phyloP scores from a whole-genome alignment of 2,329 filamentous ascomycete genomes.

The Diaporthe helianthi region DNA sequence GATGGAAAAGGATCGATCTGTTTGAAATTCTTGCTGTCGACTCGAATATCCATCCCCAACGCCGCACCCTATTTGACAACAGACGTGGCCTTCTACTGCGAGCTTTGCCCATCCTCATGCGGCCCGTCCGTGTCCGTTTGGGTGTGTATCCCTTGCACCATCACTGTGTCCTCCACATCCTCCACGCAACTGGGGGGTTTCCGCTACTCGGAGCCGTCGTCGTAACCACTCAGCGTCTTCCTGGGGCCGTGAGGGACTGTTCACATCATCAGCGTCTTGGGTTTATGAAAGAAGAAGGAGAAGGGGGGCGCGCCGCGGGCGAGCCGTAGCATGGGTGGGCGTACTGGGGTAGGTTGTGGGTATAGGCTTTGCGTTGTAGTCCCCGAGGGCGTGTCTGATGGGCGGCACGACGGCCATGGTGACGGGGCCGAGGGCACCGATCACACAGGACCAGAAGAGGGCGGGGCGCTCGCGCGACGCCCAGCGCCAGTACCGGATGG shows the following conservation, averaged over 20 bases:
- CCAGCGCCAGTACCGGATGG: conserved; percentile 87
- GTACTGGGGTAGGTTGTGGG: conserved; percentile 93
- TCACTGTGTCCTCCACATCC: neutral
- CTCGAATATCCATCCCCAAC: conserved; percentile 33
- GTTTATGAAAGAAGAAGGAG: too few species aligned
- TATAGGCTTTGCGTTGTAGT: conserved; percentile 73
- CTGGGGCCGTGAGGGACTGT: conserved; percentile 65
- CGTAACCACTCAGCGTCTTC: conserved; percentile 67
- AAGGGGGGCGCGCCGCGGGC: neutral
- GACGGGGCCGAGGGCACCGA: conserved; percentile 77
- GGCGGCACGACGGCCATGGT: conserved; percentile 76
- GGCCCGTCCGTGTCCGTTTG: neutral
- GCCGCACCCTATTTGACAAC: conserved; percentile 39
- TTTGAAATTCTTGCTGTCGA: neutral
- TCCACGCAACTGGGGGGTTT: neutral
- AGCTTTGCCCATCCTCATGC: neutral
- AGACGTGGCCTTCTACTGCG: conserved; percentile 22
- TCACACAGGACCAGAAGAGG: conserved; percentile 83
- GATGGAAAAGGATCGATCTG: neutral
- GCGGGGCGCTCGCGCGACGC: conserved; percentile 86
- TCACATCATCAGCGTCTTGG: conserved; percentile 7
- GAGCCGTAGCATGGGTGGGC: conserved; percentile 42
- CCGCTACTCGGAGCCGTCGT: conserved; percentile 54
- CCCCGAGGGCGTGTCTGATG: conserved; percentile 74
- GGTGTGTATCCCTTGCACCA: conserved; percentile 17